A percentile compares a stretch with the other conserved stretches of the same genome.
Conservation (phyloP, 768 basidiomycete genomes). For the Lentinula sp. region DNA sequence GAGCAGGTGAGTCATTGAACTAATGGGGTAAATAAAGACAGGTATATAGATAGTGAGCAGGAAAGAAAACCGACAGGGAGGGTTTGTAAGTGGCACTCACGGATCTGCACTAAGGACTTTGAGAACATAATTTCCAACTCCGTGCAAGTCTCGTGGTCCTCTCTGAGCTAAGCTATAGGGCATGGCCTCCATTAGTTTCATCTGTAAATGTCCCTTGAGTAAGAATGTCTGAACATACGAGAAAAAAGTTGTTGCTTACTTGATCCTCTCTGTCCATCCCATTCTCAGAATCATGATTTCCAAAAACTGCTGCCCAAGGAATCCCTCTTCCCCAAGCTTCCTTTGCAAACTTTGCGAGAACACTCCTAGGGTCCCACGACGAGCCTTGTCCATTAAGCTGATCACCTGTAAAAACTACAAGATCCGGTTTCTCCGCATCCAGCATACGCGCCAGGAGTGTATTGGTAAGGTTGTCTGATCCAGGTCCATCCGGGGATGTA, state of each 20-base stretch:
- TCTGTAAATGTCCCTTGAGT: slow-evolving; percentile 1
- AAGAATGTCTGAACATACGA: neutral
- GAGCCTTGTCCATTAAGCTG: slow-evolving; percentile 90
- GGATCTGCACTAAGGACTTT: slow-evolving; percentile 81
- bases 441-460: slow-evolving; percentile 66
- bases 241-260: neutral
- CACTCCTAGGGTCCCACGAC: slow-evolving; percentile 83
- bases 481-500: slow-evolving; percentile 13
- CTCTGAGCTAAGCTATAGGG: slow-evolving; percentile 70
- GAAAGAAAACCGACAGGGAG: neutral
- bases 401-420: slow-evolving; percentile 91
- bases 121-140: slow-evolving; percentile 87
- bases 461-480: slow-evolving; percentile 77
- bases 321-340: slow-evolving; percentile 70
- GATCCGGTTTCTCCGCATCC: slow-evolving; percentile 78
- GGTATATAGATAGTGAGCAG: neutral
- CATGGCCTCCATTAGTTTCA: slow-evolving; percentile 29
- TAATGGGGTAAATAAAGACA: slow-evolving; percentile 18
- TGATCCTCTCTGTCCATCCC: slow-evolving; percentile 46
- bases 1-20: slow-evolving; percentile 83
- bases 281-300: slow-evolving; percentile 70
- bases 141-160: slow-evolving; percentile 82
- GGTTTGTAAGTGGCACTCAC: slow-evolving; percentile 37
- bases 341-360: slow-evolving; percentile 82
- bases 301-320: slow-evolving; percentile 91